A percentile compares a stretch with the other conserved stretches of the same genome.
Evolutionary conservation across 2,329 filamentous ascomycete genomes (phyloP).

Genomic region (Xylariaceae sp.): DNA sequence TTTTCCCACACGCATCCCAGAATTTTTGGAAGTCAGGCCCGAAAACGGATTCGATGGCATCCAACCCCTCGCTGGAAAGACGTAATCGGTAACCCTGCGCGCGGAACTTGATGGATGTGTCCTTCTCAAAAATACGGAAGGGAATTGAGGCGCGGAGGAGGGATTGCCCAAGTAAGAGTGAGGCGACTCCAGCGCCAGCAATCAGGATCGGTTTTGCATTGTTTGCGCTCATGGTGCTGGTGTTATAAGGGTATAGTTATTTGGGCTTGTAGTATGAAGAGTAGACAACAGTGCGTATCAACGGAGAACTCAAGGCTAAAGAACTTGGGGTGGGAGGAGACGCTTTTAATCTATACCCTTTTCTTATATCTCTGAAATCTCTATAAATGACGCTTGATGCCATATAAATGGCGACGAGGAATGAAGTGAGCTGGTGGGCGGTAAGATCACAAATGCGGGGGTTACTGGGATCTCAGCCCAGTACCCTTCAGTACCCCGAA

Average conservation of each 20-base stretch:
- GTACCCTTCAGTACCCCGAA: too few relatives aligned
- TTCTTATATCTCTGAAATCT: background rate
- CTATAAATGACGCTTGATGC: background rate
- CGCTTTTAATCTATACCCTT: background rate
- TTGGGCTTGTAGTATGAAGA: background rate
- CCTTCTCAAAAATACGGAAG: slow-evolving; percentile 64
- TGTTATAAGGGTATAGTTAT: background rate
- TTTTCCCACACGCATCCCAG: slow-evolving; percentile 66
- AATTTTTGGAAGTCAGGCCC: slow-evolving; percentile 59
- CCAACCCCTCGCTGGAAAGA: slow-evolving; percentile 45
- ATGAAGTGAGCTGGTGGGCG: background rate
- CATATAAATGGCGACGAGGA: background rate
- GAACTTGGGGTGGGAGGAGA: background rate
- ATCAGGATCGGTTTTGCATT: slow-evolving; percentile 48
- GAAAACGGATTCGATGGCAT: slow-evolving; percentile 66
- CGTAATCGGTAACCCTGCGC: slow-evolving; percentile 62
- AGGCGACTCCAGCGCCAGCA: slow-evolving; percentile 52
- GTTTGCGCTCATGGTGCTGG: slow-evolving; percentile 18
- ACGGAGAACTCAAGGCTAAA: background rate
- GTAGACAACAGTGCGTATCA: background rate
- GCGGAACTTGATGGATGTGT: slow-evolving; percentile 57
- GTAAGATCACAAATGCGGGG: slow-evolving; percentile 6
- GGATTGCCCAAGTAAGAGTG: slow-evolving; percentile 53
- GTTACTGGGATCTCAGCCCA: too few relatives aligned
- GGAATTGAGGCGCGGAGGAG: slow-evolving; percentile 51